Conservation (phyloP, 352 stramenopile genomes). For the Elongisporangium anandrum region DNA sequence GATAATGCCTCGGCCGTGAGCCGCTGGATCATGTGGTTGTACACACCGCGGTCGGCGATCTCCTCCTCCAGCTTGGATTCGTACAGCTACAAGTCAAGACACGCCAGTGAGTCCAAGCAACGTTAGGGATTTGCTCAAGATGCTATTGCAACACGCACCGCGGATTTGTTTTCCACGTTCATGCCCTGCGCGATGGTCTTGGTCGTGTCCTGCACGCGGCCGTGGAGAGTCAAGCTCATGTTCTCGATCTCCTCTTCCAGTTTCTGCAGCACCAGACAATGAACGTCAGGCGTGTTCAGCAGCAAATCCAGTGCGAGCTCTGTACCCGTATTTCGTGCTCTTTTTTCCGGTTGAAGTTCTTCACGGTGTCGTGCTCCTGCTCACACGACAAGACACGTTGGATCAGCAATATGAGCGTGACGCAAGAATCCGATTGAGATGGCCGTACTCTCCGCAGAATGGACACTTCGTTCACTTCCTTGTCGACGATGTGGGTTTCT, state of each 20-base stretch:
- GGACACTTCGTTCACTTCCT: slow-evolving; percentile 72
- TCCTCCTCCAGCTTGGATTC: slow-evolving; percentile 79
- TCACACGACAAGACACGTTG: background rate
- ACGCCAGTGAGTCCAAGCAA: background rate
- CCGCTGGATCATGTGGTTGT: slow-evolving; percentile 83
- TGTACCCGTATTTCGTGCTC: slow-evolving; percentile 64
- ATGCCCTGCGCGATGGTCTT: slow-evolving; percentile 57
- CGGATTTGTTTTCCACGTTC: slow-evolving; percentile 74
- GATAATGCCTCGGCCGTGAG: slow-evolving; percentile 50
- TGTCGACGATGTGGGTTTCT: slow-evolving; percentile 76
- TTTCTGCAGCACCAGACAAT: slow-evolving; percentile 22
- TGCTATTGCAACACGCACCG: slow-evolving; percentile 40
- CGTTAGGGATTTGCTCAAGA: background rate
- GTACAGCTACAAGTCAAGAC: slow-evolving; percentile 40
- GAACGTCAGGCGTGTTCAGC: background rate
- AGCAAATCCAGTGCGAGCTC: background rate
- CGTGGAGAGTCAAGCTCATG: slow-evolving; percentile 62
- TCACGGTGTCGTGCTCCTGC: slow-evolving; percentile 65
- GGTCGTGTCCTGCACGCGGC: slow-evolving; percentile 46
- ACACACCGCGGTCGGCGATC: slow-evolving; percentile 59
- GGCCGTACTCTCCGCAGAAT: slow-evolving; percentile 47
- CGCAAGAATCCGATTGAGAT: background rate
- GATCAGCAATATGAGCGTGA: background rate
- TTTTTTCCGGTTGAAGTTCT: slow-evolving; percentile 64
- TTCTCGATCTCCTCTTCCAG: slow-evolving; percentile 78